Evolutionary conservation across 2,329 filamentous ascomycete genomes (phyloP), one percentile per base, ranked within the genome.

Genomic region (Dothiorella sarmentorum): DNA sequence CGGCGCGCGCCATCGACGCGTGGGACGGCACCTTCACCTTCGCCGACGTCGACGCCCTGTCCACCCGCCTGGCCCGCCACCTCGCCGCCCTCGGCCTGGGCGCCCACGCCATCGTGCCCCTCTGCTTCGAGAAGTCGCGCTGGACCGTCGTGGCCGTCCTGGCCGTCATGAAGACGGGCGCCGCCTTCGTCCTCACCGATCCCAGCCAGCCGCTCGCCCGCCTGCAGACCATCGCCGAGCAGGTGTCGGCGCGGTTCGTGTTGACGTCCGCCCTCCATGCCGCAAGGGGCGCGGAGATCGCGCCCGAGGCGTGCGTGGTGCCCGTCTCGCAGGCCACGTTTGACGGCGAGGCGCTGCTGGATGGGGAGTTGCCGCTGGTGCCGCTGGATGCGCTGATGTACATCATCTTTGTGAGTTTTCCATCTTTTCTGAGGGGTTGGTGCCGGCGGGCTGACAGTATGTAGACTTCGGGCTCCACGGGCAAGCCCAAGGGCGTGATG

Each of bases 371-470:
- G 4, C 26, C 26, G 0, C 7, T 17, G 3, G 44, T 47, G 2
- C 44, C 44, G 9, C 26, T 47, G 3, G 44, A 24, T 11, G 44
- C 44, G 26, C 94, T 94, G 60, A 84, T 99, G 7, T 99, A 97
- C 85, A 80, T 99, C 60, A 37, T 59, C 31, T 63, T 60, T 38
- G n/a, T n/a, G n/a, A n/a, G n/a, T n/a, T n/a, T n/a, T n/a, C n/a
- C n/a, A n/a, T n/a, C n/a, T n/a, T n/a, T n/a, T n/a, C n/a, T n/a
- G n/a, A n/a, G n/a, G n/a, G n/a, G n/a, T n/a, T n/a, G n/a, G n/a
- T n/a, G n/a, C n/a, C n/a, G n/a, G n/a, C n/a, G n/a, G n/a, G n/a
- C n/a, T n/a, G n/a, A n/a, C n/a, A n/a, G n/a, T n/a, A n/a, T n/a
- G n/a, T n/a, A n/a, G n/a, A 64, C 58, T 42, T 66, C 63, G 29